Base-by-base conservation (phyloP, 306 rosid genomes). In the Sophora flavescens region DNA sequence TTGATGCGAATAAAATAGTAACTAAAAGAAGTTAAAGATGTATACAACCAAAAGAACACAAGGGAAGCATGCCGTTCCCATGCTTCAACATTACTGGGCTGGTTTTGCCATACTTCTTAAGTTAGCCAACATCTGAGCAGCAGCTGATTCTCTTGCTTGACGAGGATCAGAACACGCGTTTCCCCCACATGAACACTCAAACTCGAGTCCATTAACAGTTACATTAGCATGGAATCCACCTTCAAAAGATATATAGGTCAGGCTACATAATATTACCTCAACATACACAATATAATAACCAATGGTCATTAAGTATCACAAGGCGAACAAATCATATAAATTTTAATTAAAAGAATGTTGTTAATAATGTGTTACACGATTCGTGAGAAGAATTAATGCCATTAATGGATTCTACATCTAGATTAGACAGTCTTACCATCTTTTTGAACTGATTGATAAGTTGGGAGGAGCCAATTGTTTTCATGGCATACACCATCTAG, bases 191-290 rank as follows among this genome's bases (percentile, higher is more conserved):
- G 87, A 78, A 69, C 74, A 78, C 68, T 85, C 89, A 66, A 89
- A 91, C 65, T 88, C 68, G 22, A 65, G 62, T 75, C 92, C 97
- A 73, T 66, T 79, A 17, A 88, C 79, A 16, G 71, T 80, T 48
- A 86, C 90, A 44, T 64, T 70, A 26, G 96, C 96, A 81, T 53
- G 77, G 77, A 83, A 83, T 83, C 90, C 92, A 83, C 90, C 97
- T 93, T 83, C 76, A 76, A 84, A 67, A 76, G 38, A 16, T 28
- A 69, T 33, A 68, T 22, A 18, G 38, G 57, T 28, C 22, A 83
- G 50, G 67, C 44, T 59, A 45, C 86, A 51, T 82, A 84, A 56
- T 84, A 59, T 77, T 61, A 71, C 84, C 85, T 78, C 80, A 38
- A 10, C 33, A 60, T 70, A 18, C 33, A 53, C 68, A n/a, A 41